These are phyloP conservation scores for Plasmodium inui DNA, from an alignment of 169 alveolate species.

Conservation along the genomic window DNA sequence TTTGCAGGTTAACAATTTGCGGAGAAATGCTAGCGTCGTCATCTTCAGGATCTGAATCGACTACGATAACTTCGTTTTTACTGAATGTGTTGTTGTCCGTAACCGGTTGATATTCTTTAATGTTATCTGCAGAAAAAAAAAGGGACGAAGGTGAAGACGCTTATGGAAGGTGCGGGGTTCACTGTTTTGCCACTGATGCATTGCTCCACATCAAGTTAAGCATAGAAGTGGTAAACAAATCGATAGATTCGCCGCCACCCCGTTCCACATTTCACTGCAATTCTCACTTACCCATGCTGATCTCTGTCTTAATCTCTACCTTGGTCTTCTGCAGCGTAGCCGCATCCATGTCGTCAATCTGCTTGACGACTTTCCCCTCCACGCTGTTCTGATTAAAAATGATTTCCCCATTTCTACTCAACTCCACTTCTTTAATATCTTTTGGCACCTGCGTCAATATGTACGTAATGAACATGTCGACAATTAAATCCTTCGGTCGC, in stretches of 20 bases:
- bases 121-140: conserved; percentile 6
- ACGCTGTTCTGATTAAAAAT: conserved; percentile 9
- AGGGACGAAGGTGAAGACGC: neutral
- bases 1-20: conserved; percentile 6
- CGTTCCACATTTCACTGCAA: neutral
- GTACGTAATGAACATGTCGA: conserved; percentile 87
- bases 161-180: neutral
- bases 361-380: conserved; percentile 28
- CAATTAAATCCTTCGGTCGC: conserved; percentile 89
- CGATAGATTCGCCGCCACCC: neutral
- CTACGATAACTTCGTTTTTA: conserved; percentile 40
- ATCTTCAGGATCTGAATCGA: conserved; percentile 68
- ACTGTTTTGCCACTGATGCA: neutral
- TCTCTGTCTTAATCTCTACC: conserved; percentile 51
- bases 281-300: conserved; percentile 10
- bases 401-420: conserved; percentile 68
- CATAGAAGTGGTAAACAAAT: neutral
- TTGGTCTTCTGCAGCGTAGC: neutral
- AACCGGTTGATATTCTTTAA: neutral
- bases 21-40: neutral
- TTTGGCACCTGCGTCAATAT: conserved; percentile 79
- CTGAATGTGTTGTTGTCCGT: neutral
- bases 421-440: conserved; percentile 77
- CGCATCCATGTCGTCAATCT: conserved; percentile 29
- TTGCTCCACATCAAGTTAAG: neutral